These are phyloP conservation scores for Exidia glandulosa DNA, from an alignment of 768 basidiomycete species.

Conservation along the genomic window DNA sequence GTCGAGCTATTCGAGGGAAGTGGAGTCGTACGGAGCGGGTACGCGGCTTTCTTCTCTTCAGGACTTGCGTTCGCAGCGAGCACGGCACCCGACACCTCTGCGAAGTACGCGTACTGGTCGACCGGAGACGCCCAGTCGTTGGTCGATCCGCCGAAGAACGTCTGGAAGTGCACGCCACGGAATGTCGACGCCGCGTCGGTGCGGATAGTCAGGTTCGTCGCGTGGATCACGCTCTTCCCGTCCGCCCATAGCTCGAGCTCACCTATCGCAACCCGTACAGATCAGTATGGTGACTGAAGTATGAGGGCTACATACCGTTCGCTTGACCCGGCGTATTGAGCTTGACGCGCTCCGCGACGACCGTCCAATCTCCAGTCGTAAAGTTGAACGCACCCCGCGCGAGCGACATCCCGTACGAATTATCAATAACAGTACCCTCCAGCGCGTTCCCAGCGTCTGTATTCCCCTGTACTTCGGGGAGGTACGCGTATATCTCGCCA, in stretches of 20 bases:
- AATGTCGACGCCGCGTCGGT: conserved; percentile 38
- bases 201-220: conserved; percentile 43
- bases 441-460: not conserved
- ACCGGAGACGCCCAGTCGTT: conserved; percentile 46
- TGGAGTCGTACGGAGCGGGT: not conserved
- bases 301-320: conserved; percentile 46
- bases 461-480: conserved; percentile 29
- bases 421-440: conserved; percentile 35
- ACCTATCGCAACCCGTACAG: conserved; percentile 18
- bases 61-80: not conserved
- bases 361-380: conserved; percentile 52
- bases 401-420: conserved; percentile 54
- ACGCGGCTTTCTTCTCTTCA: not conserved
- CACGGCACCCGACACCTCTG: conserved; percentile 59
- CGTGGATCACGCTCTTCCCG: conserved; percentile 52
- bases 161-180: conserved; percentile 61
- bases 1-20: too few relatives aligned
- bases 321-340: conserved; percentile 60
- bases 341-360: conserved; percentile 56
- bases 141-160: conserved; percentile 59
- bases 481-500: conserved; percentile 65
- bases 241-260: conserved; percentile 57
- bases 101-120: conserved; percentile 52
- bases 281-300: conserved; percentile 4
- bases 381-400: conserved; percentile 61